Evolutionary conservation across 1,284 basidiomycete genomes (phyloP).

Genomic region (Microbotryum saponariae): DNA sequence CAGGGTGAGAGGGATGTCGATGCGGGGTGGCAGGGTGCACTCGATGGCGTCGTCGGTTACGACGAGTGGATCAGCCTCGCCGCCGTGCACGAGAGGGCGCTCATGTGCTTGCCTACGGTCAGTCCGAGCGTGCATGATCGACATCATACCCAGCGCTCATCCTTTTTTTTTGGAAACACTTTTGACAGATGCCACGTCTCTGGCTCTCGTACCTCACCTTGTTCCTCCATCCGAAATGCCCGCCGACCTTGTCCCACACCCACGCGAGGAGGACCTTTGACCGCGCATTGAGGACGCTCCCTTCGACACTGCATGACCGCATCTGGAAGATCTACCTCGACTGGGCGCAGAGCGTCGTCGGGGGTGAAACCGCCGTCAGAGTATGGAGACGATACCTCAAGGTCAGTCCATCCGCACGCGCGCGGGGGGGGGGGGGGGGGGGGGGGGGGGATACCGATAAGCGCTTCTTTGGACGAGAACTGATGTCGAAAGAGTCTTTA

Average conservation of each 20-base stretch:
- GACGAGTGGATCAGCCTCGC: slow-evolving; percentile 89
- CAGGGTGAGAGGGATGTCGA: slow-evolving; percentile 49
- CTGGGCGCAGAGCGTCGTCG: slow-evolving; percentile 64
- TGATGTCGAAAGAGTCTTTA: too few species aligned
- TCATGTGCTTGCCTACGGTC: slow-evolving; percentile 88
- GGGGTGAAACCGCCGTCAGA: slow-evolving; percentile 74
- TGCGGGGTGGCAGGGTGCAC: slow-evolving; percentile 61
- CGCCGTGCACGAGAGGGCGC: slow-evolving; percentile 79
- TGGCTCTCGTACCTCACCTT: slow-evolving; percentile 91
- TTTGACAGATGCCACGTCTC: slow-evolving; percentile 69
- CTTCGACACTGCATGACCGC: slow-evolving; percentile 85
- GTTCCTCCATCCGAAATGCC: slow-evolving; percentile 83
- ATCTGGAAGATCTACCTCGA: slow-evolving; percentile 92
- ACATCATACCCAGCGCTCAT: background rate
- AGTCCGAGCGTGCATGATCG: slow-evolving; percentile 38
- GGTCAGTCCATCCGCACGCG: slow-evolving; percentile 37
- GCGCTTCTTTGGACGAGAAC: background rate
- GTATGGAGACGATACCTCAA: slow-evolving; percentile 85
- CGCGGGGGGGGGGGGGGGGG: too few species aligned
- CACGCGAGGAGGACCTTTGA: slow-evolving; percentile 93
- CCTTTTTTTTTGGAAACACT: background rate
- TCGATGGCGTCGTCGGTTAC: slow-evolving; percentile 83
- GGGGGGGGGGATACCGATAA: background rate
- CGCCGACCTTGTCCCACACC: slow-evolving; percentile 70
- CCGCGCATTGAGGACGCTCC: slow-evolving; percentile 84